Evolutionary conservation across 805 yeast species (phyloP).

Genomic region (Myxozyma vanderwaltii): DNA sequence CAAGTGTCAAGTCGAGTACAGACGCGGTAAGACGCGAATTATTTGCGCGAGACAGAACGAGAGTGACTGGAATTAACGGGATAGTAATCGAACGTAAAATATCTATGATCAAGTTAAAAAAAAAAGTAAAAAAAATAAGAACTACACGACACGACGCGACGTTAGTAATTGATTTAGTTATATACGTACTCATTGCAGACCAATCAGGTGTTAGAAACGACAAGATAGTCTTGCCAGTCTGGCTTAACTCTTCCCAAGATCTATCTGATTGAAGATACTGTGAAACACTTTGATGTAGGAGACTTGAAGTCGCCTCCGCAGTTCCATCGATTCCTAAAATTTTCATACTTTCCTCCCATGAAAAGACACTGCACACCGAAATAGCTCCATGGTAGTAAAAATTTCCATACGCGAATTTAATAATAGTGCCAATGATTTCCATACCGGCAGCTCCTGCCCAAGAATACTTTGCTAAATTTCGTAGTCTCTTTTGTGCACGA

Average conservation of each 20-base stretch:
- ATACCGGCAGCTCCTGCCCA: too few species aligned
- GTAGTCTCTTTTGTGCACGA: constrained; percentile 5
- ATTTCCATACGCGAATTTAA: too few species aligned
- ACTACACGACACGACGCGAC: too few species aligned
- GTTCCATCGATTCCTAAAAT: constrained; percentile 6
- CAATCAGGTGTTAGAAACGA: too few species aligned
- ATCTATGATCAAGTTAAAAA: background rate
- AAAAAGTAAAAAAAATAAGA: too few species aligned
- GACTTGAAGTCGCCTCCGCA: background rate
- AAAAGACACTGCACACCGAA: constrained; percentile 37
- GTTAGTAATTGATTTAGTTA: too few species aligned
- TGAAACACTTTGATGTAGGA: background rate
- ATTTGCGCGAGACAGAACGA: background rate
- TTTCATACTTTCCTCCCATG: constrained; percentile 24
- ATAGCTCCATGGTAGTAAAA: constrained; percentile 40
- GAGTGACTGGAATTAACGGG: background rate
- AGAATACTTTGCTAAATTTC: constrained; percentile 27
- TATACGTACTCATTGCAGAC: background rate
- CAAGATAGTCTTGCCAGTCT: background rate
- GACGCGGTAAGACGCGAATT: background rate
- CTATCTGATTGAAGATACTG: background rate
- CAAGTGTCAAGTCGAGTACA: background rate
- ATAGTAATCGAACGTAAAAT: background rate
- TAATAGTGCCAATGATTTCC: too few species aligned
- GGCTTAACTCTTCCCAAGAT: background rate